phyloP scores from a whole-genome alignment of 495 filamentous ascomycete genomes.

The Podospora conica region DNA sequence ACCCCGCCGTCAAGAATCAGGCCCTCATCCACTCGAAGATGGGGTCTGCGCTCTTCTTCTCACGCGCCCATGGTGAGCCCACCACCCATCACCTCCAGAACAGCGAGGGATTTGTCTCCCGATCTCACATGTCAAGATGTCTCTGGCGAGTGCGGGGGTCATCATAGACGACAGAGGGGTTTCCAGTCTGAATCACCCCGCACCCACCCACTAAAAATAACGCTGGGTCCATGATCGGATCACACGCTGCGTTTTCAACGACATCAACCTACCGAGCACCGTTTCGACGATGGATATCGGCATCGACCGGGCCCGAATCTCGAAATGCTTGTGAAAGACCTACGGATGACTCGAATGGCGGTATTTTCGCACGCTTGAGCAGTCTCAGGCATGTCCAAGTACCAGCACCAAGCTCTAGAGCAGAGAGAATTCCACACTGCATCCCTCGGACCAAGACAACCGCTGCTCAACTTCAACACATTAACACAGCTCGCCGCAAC shows the following conservation, averaged over 20 bases:
- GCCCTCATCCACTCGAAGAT: neutral
- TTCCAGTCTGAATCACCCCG: neutral
- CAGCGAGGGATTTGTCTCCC: neutral
- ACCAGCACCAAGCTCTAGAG: no score
- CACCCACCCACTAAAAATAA: neutral
- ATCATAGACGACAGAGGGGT: neutral
- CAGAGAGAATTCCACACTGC: no score
- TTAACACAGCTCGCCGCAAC: neutral
- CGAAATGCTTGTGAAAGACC: neutral
- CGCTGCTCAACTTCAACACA: neutral
- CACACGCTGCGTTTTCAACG: neutral
- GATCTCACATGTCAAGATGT: neutral
- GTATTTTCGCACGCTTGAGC: neutral
- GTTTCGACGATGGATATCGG: neutral
- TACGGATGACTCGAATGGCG: neutral
- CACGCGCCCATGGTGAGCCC: neutral
- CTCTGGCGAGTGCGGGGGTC: neutral
- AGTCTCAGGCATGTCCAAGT: no score
- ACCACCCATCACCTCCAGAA: neutral
- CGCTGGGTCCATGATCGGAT: neutral
- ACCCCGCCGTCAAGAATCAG: neutral
- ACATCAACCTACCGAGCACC: neutral
- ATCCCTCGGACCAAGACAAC: neutral
- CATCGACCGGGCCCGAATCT: neutral
- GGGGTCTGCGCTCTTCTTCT: no score